Evolutionary conservation across 257 asterid species (phyloP).

Genomic region (Gentiana straminea): DNA sequence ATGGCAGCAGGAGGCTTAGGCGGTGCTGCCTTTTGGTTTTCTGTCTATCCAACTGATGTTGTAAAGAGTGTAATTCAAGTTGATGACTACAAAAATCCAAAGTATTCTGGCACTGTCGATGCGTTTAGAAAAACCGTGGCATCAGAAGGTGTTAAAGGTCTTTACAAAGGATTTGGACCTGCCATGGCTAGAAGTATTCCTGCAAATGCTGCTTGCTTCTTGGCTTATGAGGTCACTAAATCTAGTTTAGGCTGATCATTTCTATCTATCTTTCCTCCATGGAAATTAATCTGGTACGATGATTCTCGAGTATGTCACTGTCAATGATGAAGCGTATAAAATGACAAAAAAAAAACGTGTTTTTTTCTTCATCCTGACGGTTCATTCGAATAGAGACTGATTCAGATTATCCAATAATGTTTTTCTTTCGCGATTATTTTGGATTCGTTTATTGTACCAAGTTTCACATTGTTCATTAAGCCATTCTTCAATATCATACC

Average conservation of each 20-base stretch:
- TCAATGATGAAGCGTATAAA: too few species aligned
- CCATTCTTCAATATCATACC: too few species aligned
- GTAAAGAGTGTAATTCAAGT: slow-evolving; percentile 73
- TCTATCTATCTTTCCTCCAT: too few species aligned
- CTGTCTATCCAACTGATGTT: slow-evolving; percentile 72
- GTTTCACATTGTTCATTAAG: too few species aligned
- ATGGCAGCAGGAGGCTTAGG: slow-evolving; percentile 68
- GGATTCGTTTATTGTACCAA: too few species aligned
- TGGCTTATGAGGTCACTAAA: slow-evolving; percentile 71
- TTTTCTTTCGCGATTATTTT: too few species aligned
- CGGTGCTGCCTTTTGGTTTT: slow-evolving; percentile 67
- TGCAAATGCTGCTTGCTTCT: slow-evolving; percentile 81
- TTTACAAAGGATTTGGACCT: slow-evolving; percentile 83
- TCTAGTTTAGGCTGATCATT: slow-evolving; percentile 56
- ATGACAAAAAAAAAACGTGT: too few species aligned
- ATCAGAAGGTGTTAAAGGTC: slow-evolving; percentile 62
- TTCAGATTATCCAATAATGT: too few species aligned
- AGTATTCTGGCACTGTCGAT: slow-evolving; percentile 51
- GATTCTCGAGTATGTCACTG: too few species aligned
- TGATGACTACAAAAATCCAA: slow-evolving; percentile 67
- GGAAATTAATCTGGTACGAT: too few species aligned
- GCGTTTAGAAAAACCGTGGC: slow-evolving; percentile 62
- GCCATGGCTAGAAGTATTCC: slow-evolving; percentile 89
- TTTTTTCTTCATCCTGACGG: too few species aligned
- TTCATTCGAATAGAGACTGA: too few species aligned